These are phyloP conservation scores for Trametes sp. DNA, from an alignment of 1,284 basidiomycete species.

Conservation along the genomic window DNA sequence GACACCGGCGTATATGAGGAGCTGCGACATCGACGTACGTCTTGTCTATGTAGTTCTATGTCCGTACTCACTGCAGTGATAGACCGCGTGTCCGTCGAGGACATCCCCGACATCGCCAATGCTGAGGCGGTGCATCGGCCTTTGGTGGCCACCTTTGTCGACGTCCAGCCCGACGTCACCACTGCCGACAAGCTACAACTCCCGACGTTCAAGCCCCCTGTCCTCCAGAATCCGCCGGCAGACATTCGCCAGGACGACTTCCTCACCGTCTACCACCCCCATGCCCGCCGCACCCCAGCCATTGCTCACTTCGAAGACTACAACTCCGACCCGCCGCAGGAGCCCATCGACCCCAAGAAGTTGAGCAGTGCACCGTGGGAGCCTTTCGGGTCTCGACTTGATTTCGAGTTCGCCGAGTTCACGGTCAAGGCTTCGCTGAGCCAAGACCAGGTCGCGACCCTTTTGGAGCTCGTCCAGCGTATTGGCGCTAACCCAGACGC, in stretches of 20 bases:
- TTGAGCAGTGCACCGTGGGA: constrained; percentile 9
- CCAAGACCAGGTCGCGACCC: constrained; percentile 22
- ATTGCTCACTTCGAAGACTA: constrained; percentile 4
- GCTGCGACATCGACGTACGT: too few species aligned
- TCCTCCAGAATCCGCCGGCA: neutral
- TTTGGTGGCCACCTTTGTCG: too few species aligned
- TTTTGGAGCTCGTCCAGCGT: constrained; percentile 31
- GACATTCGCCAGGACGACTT: neutral
- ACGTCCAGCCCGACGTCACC: too few species aligned
- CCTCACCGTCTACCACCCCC: constrained; percentile 9
- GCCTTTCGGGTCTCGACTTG: constrained; percentile 32
- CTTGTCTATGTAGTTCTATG: too few species aligned
- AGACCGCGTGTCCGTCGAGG: too few species aligned
- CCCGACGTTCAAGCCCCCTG: neutral
- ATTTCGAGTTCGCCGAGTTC: constrained; percentile 41
- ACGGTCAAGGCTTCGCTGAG: constrained; percentile 32
- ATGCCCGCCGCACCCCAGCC: neutral
- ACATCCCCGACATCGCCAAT: too few species aligned
- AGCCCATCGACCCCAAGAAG: neutral
- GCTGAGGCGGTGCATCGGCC: too few species aligned
- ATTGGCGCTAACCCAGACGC: neutral
- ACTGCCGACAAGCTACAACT: too few species aligned
- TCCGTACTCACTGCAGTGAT: too few species aligned
- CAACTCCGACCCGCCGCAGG: neutral
- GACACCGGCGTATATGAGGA: too few species aligned